Percentiles rank a stretch among this genome's conserved stretches.
Evolutionary conservation across 768 basidiomycete species (phyloP).

Genomic region (Agrocybe pediades): DNA sequence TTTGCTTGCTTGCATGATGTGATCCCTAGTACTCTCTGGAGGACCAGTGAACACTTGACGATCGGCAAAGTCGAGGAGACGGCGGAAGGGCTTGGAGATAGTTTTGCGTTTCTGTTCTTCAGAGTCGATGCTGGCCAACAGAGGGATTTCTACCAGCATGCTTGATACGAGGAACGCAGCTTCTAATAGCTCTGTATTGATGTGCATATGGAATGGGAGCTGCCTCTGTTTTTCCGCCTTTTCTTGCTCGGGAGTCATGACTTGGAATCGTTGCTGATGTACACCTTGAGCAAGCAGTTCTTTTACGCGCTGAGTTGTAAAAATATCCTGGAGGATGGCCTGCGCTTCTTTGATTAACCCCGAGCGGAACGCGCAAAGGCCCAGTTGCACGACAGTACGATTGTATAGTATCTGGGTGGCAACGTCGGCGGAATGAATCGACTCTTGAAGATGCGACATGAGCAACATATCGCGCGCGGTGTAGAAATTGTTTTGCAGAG

Average conservation of each 20-base stretch:
- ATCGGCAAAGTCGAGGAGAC: conserved; percentile 94
- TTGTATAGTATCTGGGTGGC: conserved; percentile 98
- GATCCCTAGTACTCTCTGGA: conserved; percentile 97
- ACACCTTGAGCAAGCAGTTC: conserved; percentile 96
- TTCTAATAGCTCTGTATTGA: conserved; percentile 96
- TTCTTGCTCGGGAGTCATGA: conserved; percentile 92
- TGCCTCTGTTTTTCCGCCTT: conserved; percentile 94
- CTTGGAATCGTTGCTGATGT: conserved; percentile 88
- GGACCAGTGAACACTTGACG: conserved; percentile 97
- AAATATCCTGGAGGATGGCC: conserved; percentile 91
- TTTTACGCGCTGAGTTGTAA: conserved; percentile 94
- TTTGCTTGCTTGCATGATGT: conserved; percentile 99
- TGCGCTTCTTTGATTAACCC: conserved; percentile 96
- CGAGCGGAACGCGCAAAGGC: conserved; percentile 93
- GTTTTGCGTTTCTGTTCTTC: conserved; percentile 93
- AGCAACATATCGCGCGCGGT: conserved; percentile 97
- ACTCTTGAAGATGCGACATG: conserved; percentile 98
- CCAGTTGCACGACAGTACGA: conserved; percentile 95
- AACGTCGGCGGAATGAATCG: conserved; percentile 94
- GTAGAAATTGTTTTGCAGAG: conserved; percentile 94
- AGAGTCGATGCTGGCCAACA: conserved; percentile 91
- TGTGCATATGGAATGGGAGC: conserved; percentile 99
- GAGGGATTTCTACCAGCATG: conserved; percentile 97
- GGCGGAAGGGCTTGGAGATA: conserved; percentile 95
- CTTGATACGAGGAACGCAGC: conserved; percentile 97